phyloP scores from a whole-genome alignment of 2,329 filamentous ascomycete species.

The Aureobasidium sp. region DNA sequence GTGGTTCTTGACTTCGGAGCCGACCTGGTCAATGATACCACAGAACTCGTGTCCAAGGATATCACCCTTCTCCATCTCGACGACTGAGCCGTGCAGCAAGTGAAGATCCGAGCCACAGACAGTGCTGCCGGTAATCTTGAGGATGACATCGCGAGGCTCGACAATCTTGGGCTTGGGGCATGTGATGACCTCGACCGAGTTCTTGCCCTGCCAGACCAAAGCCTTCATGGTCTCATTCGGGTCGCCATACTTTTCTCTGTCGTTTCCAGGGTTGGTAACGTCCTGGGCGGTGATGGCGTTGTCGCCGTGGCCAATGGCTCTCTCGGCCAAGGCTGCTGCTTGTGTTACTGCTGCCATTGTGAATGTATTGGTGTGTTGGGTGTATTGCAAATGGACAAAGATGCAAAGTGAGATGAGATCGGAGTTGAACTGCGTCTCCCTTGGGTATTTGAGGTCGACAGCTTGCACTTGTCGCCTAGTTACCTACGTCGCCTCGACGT shows the following conservation, averaged over 20 bases:
- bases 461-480: background rate
- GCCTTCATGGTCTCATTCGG: slow-evolving; percentile 66
- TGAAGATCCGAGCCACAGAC: slow-evolving; percentile 57
- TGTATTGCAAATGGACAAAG: background rate
- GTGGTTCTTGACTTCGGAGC: slow-evolving; percentile 36
- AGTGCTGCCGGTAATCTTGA: slow-evolving; percentile 65
- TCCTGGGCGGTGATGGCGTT: slow-evolving; percentile 63
- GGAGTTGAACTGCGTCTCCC: background rate
- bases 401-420: background rate
- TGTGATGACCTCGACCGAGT: slow-evolving; percentile 64
- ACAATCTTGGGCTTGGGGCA: slow-evolving; percentile 64
- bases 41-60: slow-evolving; percentile 49
- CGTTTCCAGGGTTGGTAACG: slow-evolving; percentile 53
- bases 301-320: slow-evolving; percentile 59
- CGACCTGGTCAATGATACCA: slow-evolving; percentile 43
- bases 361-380: background rate
- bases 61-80: slow-evolving; percentile 46
- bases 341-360: slow-evolving; percentile 46
- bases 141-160: slow-evolving; percentile 68
- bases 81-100: slow-evolving; percentile 44
- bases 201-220: slow-evolving; percentile 75
- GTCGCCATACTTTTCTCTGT: slow-evolving; percentile 46
- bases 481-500: slow-evolving; percentile 9
- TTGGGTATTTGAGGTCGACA: slow-evolving; percentile 5
- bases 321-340: slow-evolving; percentile 61